These are phyloP conservation scores for Pythium dissimile DNA, from an alignment of 352 stramenopile species.

Conservation along the genomic window DNA sequence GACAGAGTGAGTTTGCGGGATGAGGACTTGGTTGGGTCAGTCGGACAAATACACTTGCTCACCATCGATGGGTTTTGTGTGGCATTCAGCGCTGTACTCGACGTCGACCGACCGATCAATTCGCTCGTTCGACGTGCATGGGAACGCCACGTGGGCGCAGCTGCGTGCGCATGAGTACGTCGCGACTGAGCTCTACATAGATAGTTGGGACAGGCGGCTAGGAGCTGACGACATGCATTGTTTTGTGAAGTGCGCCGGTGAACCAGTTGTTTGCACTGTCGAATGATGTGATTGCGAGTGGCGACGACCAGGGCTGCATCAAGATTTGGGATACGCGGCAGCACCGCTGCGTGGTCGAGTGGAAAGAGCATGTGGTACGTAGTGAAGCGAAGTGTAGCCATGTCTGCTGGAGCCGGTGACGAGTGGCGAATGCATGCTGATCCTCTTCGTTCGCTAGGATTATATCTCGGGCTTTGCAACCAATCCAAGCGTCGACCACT, in stretches of 20 bases:
- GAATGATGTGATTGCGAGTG: slow-evolving; percentile 65
- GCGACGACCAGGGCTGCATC: slow-evolving; percentile 78
- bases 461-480: slow-evolving; percentile 93
- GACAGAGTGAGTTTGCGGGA: slow-evolving; percentile 70
- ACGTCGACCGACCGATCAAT: slow-evolving; percentile 80
- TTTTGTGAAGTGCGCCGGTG: slow-evolving; percentile 32
- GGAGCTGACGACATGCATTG: no score
- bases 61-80: no score
- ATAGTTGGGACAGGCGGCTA: no score
- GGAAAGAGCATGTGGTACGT: slow-evolving; percentile 85
- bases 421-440: slow-evolving; percentile 15
- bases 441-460: slow-evolving; percentile 39
- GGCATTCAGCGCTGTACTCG: slow-evolving; percentile 61
- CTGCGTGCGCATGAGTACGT: slow-evolving; percentile 69
- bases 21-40: no score
- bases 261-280: slow-evolving; percentile 76
- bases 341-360: slow-evolving; percentile 82
- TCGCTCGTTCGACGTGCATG: slow-evolving; percentile 73
- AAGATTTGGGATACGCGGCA: slow-evolving; percentile 88
- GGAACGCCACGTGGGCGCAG: slow-evolving; percentile 76
- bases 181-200: background rate
- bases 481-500: slow-evolving; percentile 73
- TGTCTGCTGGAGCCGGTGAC: background rate
- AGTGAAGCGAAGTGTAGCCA: slow-evolving; percentile 19
- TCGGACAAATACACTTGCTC: slow-evolving; percentile 5